A percentile compares a stretch with the other conserved stretches of the same genome.
phyloP scores from a whole-genome alignment of 306 rosid species.

The Mucuna pruriens region DNA sequence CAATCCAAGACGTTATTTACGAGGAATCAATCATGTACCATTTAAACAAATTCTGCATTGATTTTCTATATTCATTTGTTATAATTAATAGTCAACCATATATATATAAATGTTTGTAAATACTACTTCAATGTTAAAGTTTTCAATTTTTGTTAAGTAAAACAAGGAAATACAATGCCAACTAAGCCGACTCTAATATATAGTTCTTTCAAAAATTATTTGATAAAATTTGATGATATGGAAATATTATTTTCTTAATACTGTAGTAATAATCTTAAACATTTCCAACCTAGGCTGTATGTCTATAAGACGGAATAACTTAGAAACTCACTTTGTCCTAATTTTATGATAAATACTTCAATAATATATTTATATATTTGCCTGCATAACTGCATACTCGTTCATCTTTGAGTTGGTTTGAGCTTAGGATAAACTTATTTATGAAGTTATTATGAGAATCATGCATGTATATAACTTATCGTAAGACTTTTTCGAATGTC shows the following conservation, averaged over 20 bases:
- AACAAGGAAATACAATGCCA: no score
- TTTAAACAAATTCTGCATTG: no score
- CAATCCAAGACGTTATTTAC: no score
- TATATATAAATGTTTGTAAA: neutral
- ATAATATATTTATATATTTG: neutral
- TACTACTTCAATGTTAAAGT: neutral
- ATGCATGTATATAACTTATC: conserved; percentile 10
- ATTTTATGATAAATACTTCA: neutral
- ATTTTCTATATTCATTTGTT: neutral
- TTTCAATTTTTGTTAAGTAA: no score
- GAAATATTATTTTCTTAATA: neutral
- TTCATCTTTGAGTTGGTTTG: conserved; percentile 18
- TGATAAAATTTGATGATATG: neutral
- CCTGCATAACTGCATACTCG: neutral
- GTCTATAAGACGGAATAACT: neutral
- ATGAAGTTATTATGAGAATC: conserved; percentile 16
- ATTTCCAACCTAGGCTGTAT: neutral
- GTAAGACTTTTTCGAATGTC: conserved; percentile 23
- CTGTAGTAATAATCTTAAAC: neutral
- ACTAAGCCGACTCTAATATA: no score
- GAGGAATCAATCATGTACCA: no score
- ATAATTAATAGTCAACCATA: neutral
- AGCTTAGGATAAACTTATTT: conserved; percentile 31
- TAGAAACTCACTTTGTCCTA: neutral
- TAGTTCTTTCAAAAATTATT: neutral